Evolutionary conservation across 2,329 filamentous ascomycete genomes (phyloP).

Genomic region (Akanthomyces dipterigenus): DNA sequence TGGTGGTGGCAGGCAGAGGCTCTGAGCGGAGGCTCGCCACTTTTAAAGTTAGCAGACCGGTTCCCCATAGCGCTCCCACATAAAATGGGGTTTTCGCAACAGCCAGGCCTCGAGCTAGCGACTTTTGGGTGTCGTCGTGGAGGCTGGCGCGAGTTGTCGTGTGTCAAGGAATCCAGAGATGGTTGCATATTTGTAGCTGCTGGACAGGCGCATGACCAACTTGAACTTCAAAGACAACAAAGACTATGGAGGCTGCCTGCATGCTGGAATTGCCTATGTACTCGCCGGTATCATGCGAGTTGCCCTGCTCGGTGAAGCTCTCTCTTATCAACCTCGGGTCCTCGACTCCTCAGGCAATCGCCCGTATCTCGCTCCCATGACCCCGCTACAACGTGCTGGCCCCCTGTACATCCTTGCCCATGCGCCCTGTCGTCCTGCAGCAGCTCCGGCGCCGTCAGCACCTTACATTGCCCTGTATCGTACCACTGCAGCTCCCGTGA

Average conservation of each 20-base stretch:
- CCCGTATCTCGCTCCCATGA: neutral
- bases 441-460: neutral
- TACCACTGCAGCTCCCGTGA: neutral
- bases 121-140: neutral
- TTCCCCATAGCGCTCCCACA: constrained; percentile 1
- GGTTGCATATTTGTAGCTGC: neutral
- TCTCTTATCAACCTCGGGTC: too few relatives aligned
- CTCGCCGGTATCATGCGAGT: neutral
- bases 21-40: neutral
- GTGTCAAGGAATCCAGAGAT: constrained; percentile 1
- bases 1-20: neutral
- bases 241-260: neutral
- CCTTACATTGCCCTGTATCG: neutral
- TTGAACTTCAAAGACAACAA: too few relatives aligned
- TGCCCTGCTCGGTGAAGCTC: too few relatives aligned
- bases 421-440: neutral
- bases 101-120: neutral
- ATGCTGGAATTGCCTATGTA: neutral
- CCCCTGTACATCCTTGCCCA: neutral
- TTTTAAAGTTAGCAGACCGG: neutral
- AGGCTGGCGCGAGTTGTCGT: neutral
- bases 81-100: neutral
- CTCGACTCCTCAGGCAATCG: too few relatives aligned
- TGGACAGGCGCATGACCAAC: too few relatives aligned
- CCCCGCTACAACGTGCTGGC: neutral